These are phyloP conservation scores for Saccharomycopsis sp. DNA, from an alignment of 805 yeast genomes.

Conservation along the genomic window DNA sequence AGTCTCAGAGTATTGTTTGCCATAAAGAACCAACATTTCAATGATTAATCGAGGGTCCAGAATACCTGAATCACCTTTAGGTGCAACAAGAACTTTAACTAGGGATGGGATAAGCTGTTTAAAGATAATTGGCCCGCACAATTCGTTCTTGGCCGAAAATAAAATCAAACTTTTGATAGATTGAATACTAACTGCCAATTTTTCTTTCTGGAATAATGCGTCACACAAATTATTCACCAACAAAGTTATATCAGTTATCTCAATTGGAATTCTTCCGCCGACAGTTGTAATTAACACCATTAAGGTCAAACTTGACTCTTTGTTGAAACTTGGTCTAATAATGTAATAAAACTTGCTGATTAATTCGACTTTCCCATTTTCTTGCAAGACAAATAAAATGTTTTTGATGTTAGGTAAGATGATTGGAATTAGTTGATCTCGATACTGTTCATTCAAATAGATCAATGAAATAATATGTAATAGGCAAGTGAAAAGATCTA, in stretches of 20 bases:
- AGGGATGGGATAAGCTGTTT: constrained; percentile 41
- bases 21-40: constrained; percentile 44
- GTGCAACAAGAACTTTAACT: constrained; percentile 29
- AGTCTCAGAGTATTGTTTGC: constrained; percentile 32
- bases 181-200: constrained; percentile 42
- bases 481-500: constrained; percentile 66
- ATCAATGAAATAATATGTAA: constrained; percentile 55
- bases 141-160: constrained; percentile 25
- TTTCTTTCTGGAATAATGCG: constrained; percentile 32
- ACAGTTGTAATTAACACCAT: constrained; percentile 39
- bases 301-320: constrained; percentile 36
- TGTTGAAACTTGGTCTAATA: constrained; percentile 29
- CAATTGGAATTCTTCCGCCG: constrained; percentile 29
- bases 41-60: constrained; percentile 37
- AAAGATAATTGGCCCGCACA: constrained; percentile 33
- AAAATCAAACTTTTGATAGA: constrained; percentile 54
- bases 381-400: constrained; percentile 30
- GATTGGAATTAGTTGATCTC: constrained; percentile 41
- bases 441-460: constrained; percentile 35
- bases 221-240: constrained; percentile 30
- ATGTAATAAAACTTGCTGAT: constrained; percentile 34
- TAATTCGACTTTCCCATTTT: constrained; percentile 26
- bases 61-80: constrained; percentile 21
- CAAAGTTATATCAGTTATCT: constrained; percentile 32
- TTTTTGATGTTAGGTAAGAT: constrained; percentile 46